Evolutionary conservation across 805 yeast genomes (phyloP).

Genomic region (Candida nanaspora): DNA sequence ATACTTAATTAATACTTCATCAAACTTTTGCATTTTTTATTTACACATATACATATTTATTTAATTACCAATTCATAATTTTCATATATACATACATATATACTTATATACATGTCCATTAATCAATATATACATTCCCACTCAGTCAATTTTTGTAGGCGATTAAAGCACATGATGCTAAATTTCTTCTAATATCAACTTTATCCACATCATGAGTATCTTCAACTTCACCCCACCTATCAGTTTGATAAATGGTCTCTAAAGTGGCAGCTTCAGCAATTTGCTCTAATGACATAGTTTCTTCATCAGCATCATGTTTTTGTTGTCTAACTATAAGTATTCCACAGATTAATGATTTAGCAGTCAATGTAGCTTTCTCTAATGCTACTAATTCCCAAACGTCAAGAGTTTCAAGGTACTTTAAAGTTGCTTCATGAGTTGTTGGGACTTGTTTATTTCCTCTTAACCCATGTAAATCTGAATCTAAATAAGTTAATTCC

Average conservation of each 20-base stretch:
- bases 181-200: constrained; percentile 77
- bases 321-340: constrained; percentile 51
- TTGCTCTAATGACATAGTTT: constrained; percentile 49
- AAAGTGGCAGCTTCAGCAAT: constrained; percentile 71
- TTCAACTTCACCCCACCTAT: constrained; percentile 96
- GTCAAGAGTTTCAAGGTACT: constrained; percentile 58
- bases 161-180: constrained; percentile 69
- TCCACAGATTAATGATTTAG: constrained; percentile 85
- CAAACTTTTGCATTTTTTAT: not conserved
- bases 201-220: constrained; percentile 98
- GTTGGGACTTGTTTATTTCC: constrained; percentile 68
- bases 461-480: constrained; percentile 72
- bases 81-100: not conserved
- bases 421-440: constrained; percentile 52
- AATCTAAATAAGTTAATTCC: constrained; percentile 57
- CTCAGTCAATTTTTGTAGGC: constrained; percentile 23
- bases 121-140: not conserved
- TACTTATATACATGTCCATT: not conserved
- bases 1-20: not conserved
- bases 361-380: constrained; percentile 80
- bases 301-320: constrained; percentile 10
- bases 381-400: constrained; percentile 80
- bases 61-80: not conserved
- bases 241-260: constrained; percentile 80
- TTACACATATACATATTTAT: not conserved